A percentile compares a stretch with the other conserved stretches of the same genome.
Evolutionary conservation across 768 basidiomycete genomes (phyloP).

Genomic region (Boletellus ananiceps): DNA sequence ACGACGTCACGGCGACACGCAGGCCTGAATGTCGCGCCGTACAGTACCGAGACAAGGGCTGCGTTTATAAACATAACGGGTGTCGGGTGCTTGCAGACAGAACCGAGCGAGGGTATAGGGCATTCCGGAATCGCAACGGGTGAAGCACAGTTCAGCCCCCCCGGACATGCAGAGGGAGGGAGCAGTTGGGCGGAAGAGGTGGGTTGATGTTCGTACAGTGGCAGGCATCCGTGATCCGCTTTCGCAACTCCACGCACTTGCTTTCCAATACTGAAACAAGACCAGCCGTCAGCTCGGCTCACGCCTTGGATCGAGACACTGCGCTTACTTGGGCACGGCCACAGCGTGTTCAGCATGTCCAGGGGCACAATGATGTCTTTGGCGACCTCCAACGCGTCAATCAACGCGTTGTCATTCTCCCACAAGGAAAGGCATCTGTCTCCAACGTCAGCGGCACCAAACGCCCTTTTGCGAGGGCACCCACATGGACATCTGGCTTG

Average conservation of each 20-base stretch:
- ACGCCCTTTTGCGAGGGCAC: constrained; percentile 14
- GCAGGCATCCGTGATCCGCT: constrained; percentile 48
- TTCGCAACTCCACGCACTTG: constrained; percentile 47
- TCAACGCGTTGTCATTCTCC: constrained; percentile 54
- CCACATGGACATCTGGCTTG: constrained; percentile 60
- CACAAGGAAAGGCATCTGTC: constrained; percentile 61
- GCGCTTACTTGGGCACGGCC: constrained; percentile 53
- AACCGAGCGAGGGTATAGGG: constrained; percentile 22
- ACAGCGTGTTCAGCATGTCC: constrained; percentile 64
- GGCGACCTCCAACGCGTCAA: constrained; percentile 59
- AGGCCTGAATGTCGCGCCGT: constrained; percentile 1
- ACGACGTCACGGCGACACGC: too few relatives aligned
- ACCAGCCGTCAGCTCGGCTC: constrained; percentile 7
- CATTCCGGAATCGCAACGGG: neutral
- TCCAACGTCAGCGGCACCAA: neutral
- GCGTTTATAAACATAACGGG: constrained; percentile 19
- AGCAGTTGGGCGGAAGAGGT: constrained; percentile 38
- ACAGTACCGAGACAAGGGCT: constrained; percentile 28
- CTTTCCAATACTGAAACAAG: constrained; percentile 39
- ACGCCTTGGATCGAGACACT: constrained; percentile 2
- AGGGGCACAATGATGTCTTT: constrained; percentile 59
- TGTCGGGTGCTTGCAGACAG: neutral
- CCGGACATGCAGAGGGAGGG: constrained; percentile 34
- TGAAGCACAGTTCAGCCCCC: constrained; percentile 15
- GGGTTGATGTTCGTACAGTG: constrained; percentile 36